Evolutionary conservation across 2,329 filamentous ascomycete genomes (phyloP).

Genomic region (Colletotrichum truncatum): DNA sequence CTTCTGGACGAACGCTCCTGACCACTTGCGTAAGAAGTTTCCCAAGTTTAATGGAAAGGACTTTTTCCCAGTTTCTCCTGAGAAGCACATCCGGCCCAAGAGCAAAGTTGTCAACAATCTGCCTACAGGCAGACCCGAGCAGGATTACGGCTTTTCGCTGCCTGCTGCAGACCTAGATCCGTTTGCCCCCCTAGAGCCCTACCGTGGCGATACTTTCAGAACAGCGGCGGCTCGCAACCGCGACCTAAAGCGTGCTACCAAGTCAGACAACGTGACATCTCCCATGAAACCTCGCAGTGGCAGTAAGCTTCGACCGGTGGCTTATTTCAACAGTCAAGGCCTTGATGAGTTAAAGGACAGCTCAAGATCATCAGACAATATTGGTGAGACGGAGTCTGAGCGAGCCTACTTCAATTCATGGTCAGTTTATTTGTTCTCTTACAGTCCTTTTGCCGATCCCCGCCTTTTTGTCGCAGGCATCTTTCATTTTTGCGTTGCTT

Average conservation of each 20-base stretch:
- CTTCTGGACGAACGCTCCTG: slow-evolving; percentile 68
- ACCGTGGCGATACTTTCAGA: not conserved
- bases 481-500: too few species aligned
- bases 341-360: slow-evolving; percentile 14
- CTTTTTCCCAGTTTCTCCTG: slow-evolving; percentile 68
- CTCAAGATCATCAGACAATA: slow-evolving; percentile 14
- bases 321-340: slow-evolving; percentile 28
- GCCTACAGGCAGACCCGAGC: slow-evolving; percentile 12
- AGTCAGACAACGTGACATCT: slow-evolving; percentile 31
- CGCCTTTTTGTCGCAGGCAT: too few species aligned
- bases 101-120: not conserved
- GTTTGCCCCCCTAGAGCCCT: slow-evolving; percentile 24
- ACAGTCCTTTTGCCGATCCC: not conserved
- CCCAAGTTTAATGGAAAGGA: slow-evolving; percentile 73
- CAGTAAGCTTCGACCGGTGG: slow-evolving; percentile 13
- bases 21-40: slow-evolving; percentile 58
- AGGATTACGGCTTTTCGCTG: slow-evolving; percentile 20
- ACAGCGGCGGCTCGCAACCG: not conserved
- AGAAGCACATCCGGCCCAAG: slow-evolving; percentile 42
- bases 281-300: slow-evolving; percentile 21
- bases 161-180: slow-evolving; percentile 18
- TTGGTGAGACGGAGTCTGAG: slow-evolving; percentile 55
- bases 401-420: slow-evolving; percentile 52
- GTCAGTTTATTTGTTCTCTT: too few species aligned
- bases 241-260: slow-evolving; percentile 27